A percentile compares a stretch with the other conserved stretches of the same genome.
Evolutionary conservation across 306 rosid genomes (phyloP).

Genomic region (Oxytropis ochrocephala): DNA sequence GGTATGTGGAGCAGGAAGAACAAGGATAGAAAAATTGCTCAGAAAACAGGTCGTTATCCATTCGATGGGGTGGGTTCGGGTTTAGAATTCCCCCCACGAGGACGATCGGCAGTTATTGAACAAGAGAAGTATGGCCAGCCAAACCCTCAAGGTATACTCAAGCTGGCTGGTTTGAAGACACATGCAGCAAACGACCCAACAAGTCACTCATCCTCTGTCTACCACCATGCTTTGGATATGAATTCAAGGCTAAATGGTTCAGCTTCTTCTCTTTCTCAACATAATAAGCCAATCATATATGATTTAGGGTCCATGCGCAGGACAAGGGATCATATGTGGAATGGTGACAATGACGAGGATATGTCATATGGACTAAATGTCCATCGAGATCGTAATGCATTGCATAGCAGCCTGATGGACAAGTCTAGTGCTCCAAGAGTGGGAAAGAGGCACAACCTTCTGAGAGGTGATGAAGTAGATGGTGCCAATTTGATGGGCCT

Average conservation of each 20-base stretch:
- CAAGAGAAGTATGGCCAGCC: constrained; percentile 52
- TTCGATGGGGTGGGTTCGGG: constrained; percentile 44
- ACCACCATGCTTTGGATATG: constrained; percentile 51
- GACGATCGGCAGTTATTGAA: constrained; percentile 31
- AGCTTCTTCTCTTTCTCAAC: constrained; percentile 41
- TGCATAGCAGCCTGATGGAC: constrained; percentile 38
- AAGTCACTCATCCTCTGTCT: constrained; percentile 34
- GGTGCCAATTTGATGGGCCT: constrained; percentile 44
- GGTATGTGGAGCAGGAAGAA: constrained; percentile 45
- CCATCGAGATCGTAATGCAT: constrained; percentile 41
- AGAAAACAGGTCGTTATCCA: constrained; percentile 40
- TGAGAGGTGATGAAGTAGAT: constrained; percentile 47
- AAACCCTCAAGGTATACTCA: constrained; percentile 71
- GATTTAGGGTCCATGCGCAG: constrained; percentile 49
- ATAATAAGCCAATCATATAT: constrained; percentile 38
- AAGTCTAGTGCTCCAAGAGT: constrained; percentile 44
- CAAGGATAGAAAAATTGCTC: constrained; percentile 51
- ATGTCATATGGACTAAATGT: constrained; percentile 38
- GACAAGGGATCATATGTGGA: constrained; percentile 51
- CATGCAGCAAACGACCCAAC: constrained; percentile 40
- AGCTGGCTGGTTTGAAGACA: constrained; percentile 58
- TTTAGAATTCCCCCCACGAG: constrained; percentile 39
- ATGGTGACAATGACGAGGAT: constrained; percentile 47
- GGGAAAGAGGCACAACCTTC: constrained; percentile 54
- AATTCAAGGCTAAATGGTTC: constrained; percentile 54